Percentiles rank a stretch among this genome's conserved stretches.
These are phyloP conservation scores for Jatropha curcas DNA, from an alignment of 345 rosid species.

Conservation along the genomic window DNA sequence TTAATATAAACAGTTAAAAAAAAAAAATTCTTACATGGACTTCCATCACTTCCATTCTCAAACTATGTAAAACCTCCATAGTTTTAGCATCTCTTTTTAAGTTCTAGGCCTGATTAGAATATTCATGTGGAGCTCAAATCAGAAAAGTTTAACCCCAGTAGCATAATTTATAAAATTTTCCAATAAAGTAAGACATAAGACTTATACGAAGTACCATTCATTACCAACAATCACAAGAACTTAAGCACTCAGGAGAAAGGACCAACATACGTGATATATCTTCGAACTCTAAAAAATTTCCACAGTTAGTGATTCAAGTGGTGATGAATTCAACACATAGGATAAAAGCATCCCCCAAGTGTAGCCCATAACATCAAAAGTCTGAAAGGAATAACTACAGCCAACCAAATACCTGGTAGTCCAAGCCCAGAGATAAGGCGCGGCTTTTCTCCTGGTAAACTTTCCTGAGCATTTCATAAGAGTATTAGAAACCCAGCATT, in stretches of 20 bases:
- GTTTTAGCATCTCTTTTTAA: neutral
- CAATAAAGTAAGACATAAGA: neutral
- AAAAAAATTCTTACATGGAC: neutral
- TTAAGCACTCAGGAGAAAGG: neutral
- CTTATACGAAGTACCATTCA: neutral
- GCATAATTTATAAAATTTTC: neutral
- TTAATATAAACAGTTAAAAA: neutral
- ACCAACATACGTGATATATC: neutral
- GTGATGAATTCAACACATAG: neutral
- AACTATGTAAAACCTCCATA: neutral
- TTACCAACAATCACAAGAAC: neutral
- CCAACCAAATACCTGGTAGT: constrained; percentile 51
- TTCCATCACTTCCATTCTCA: neutral
- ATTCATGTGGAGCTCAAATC: neutral
- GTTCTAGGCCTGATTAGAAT: neutral
- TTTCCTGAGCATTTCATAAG: constrained; percentile 41
- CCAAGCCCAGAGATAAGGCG: constrained; percentile 65
- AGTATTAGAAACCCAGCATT: constrained; percentile 16
- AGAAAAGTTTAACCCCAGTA: neutral
- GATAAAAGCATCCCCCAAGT: neutral
- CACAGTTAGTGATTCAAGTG: neutral
- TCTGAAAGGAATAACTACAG: neutral
- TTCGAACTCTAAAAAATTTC: neutral
- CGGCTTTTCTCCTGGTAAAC: constrained; percentile 58
- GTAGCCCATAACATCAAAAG: constrained; percentile 1